Percentiles rank a stretch among this genome's conserved stretches.
Evolutionary conservation across 2,329 filamentous ascomycete genomes (phyloP).

Genomic region (Lachnellula occidentalis): DNA sequence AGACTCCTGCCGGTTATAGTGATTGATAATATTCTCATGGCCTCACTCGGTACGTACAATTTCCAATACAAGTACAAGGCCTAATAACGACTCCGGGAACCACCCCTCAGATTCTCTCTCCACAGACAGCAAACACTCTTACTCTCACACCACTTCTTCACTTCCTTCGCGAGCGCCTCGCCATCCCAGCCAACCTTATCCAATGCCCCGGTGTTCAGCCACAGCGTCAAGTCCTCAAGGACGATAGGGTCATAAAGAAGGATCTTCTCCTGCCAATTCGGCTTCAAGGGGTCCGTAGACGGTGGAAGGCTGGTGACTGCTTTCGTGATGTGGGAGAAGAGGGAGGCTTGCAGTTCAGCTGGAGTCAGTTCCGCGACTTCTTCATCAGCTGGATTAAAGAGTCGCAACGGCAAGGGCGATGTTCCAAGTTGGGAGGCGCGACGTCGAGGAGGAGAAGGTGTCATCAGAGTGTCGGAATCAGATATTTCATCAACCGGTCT

Average conservation of each 20-base stretch:
- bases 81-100: conserved; percentile 25
- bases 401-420: conserved; percentile 13
- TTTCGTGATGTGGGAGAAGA: conserved; percentile 50
- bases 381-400: conserved; percentile 5
- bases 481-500: conserved; percentile 42
- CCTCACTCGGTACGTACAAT: background rate
- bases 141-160: conserved; percentile 86
- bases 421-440: conserved; percentile 14
- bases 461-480: conserved; percentile 39
- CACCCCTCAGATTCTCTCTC: conserved; percentile 36
- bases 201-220: conserved; percentile 71
- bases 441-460: conserved; percentile 25
- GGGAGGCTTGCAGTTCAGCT: conserved; percentile 37
- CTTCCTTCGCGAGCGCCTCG: conserved; percentile 57
- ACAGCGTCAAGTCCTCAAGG: conserved; percentile 76
- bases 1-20: background rate
- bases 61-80: background rate
- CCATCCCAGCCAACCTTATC: conserved; percentile 57
- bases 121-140: conserved; percentile 81
- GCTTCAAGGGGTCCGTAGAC: conserved; percentile 43
- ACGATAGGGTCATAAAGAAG: conserved; percentile 88
- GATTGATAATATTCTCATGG: background rate
- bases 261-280: conserved; percentile 88
- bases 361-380: conserved; percentile 20
- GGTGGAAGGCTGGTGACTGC: conserved; percentile 48